Evolutionary conservation across 129 eudicot genomes (phyloP).

Genomic region (Flaveria bidentis): DNA sequence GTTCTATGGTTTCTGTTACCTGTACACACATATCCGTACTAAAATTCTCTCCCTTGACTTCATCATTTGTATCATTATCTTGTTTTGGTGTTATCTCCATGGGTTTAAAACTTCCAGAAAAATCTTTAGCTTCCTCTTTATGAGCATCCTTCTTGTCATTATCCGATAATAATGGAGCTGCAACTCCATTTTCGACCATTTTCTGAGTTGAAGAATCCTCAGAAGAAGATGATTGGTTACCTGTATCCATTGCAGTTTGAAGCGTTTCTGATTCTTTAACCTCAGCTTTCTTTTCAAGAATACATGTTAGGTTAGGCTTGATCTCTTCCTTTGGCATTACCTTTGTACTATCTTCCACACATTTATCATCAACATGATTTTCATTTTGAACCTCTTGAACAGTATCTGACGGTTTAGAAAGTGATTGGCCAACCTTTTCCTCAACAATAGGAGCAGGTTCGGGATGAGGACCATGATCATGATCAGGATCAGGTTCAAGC

Average conservation of each 20-base stretch:
- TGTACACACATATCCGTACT: conserved; percentile 17
- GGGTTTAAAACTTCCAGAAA: conserved; percentile 27
- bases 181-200: conserved; percentile 38
- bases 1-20: conserved; percentile 34
- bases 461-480: conserved; percentile 62
- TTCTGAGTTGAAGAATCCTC: conserved; percentile 31
- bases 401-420: conserved; percentile 29
- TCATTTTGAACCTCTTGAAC: conserved; percentile 32
- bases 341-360: conserved; percentile 24
- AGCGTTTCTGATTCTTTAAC: conserved; percentile 29
- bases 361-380: conserved; percentile 30
- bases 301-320: conserved; percentile 29
- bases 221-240: conserved; percentile 34
- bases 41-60: conserved; percentile 44
- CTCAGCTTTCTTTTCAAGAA: conserved; percentile 42
- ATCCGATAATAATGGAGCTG: conserved; percentile 27
- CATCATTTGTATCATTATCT: conserved; percentile 36
- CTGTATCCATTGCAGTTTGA: conserved; percentile 32
- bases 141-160: conserved; percentile 30
- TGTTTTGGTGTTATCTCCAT: conserved; percentile 38
- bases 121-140: conserved; percentile 41
- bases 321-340: conserved; percentile 31
- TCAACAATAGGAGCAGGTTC: conserved; percentile 33
- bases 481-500: conserved; percentile 87
- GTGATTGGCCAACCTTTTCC: conserved; percentile 36